Conservation (phyloP, 768 basidiomycete species). For the Mycena rosella region DNA sequence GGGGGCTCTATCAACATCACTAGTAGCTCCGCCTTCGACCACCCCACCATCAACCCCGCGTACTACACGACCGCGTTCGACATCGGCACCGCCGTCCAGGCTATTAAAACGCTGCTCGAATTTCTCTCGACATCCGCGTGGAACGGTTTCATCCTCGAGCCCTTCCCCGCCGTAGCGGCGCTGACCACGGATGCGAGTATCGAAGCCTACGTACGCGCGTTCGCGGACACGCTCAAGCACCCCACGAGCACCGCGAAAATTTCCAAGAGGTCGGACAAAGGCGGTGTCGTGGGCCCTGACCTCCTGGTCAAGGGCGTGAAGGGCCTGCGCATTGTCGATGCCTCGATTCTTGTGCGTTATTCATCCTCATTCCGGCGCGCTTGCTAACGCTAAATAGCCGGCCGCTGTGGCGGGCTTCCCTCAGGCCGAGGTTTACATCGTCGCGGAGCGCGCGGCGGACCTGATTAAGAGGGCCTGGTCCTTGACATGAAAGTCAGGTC, state of each 20-base stretch:
- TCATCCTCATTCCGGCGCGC: neutral
- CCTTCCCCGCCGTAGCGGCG: constrained; percentile 3
- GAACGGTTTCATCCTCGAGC: too few relatives aligned
- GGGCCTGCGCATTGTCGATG: constrained; percentile 31
- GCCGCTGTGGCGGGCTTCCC: neutral
- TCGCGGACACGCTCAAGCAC: constrained; percentile 16
- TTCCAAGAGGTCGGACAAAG: constrained; percentile 4
- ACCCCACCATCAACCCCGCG: constrained; percentile 29
- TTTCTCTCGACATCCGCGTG: constrained; percentile 26
- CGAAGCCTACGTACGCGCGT: constrained; percentile 27
- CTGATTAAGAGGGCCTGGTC: neutral
- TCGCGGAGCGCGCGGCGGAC: constrained; percentile 5
- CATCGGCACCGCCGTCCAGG: constrained; percentile 18
- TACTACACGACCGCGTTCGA: constrained; percentile 29
- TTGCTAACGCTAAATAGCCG: neutral
- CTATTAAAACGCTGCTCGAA: neutral
- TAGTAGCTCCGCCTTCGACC: constrained; percentile 17
- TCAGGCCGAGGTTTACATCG: constrained; percentile 2
- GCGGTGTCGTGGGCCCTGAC: constrained; percentile 27
- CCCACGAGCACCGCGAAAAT: constrained; percentile 23
- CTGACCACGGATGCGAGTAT: constrained; percentile 16
- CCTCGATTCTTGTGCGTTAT: constrained; percentile 23
- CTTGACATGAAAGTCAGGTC: too few relatives aligned
- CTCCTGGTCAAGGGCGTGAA: constrained; percentile 22
- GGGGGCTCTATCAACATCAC: constrained; percentile 21